Conservation (phyloP, 2,329 filamentous ascomycete species). For the Endothia cerciana region DNA sequence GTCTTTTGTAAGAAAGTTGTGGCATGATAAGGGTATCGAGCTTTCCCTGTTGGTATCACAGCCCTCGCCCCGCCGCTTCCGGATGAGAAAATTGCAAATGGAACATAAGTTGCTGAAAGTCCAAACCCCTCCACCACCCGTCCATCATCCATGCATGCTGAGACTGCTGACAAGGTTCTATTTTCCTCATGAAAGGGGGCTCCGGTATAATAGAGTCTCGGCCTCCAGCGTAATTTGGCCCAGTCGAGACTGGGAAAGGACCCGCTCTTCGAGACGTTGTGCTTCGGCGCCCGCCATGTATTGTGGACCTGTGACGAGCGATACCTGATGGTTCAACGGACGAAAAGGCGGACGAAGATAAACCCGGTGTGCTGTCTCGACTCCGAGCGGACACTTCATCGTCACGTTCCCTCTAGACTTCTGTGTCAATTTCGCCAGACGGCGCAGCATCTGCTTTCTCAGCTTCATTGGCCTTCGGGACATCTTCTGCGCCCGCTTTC, state of each 20-base stretch:
- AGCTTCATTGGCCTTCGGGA: slow-evolving; percentile 4
- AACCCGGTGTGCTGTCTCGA: not conserved
- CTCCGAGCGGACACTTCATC: not conserved
- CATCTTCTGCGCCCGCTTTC: slow-evolving; percentile 10
- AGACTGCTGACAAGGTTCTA: not conserved
- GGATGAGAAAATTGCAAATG: slow-evolving; percentile 1
- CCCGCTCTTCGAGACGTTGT: not conserved
- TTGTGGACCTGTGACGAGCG: not conserved
- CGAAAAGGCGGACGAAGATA: not conserved
- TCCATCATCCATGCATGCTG: not conserved
- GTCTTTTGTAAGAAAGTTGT: not conserved
- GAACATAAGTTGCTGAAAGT: not conserved
- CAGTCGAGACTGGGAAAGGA: not conserved
- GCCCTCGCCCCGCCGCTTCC: not conserved
- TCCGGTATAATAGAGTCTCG: not conserved
- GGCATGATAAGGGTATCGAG: slow-evolving; percentile 8
- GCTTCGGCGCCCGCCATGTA: not conserved
- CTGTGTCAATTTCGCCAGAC: not conserved
- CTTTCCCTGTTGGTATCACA: not conserved
- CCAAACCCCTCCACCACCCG: not conserved
- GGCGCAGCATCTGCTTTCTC: slow-evolving; percentile 7
- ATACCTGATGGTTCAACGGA: not conserved
- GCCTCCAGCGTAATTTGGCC: not conserved
- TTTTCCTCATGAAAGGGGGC: not conserved
- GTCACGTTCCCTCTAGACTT: slow-evolving; percentile 14